Base-by-base conservation (phyloP, 2,329 filamentous ascomycete genomes). In the Arthrobotrys entomopaga region DNA sequence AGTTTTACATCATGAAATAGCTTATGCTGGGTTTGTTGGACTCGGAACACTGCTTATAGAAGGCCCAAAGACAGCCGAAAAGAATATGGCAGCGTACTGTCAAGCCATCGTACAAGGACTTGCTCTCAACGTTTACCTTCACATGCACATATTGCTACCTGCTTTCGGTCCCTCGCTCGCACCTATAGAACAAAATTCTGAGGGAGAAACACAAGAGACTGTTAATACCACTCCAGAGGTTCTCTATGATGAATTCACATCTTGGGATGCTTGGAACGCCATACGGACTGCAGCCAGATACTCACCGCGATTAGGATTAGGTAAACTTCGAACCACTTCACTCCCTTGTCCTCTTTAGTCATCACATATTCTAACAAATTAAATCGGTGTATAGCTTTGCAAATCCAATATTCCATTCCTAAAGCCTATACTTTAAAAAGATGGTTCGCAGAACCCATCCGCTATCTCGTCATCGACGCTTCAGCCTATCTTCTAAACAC, bases 11-110 rank as follows among this genome's bases (percentile, higher is more conserved):
- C 86, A 97, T 43, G 95, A 99, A 81, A 87, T 98, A 54, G 91
- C 92, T 56, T 99, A 97, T 82, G 95, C 96, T 76, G 93, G 92
- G 76, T 99, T 98, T 82, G 97, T 93, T 79, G 96, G 96, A 40
- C 87, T 95, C 54, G 88, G 89, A 65, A 96, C 91, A 81, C 85
- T 98, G 70, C 84, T 98, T 58, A 85, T 99, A 29, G 89, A 90
- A 1, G 93, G 93, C 0, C 95, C 95, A 2, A 86, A 87, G 76
- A 83, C 87, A 13, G 87, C 90, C 77, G 85, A 87, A 67, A 85
- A 86, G 67, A 85, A 84, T 48, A 77, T 86, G 85, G 79, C 89
- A 0, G 91, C 93, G 79, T 99, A 93, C 84, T 91, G 91, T 38
- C 89, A 93, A 63, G 91, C 92, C 1, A 86, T 99, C 29, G 88